Conservation (phyloP, 768 basidiomycete genomes). For the Amanita rimosa region DNA sequence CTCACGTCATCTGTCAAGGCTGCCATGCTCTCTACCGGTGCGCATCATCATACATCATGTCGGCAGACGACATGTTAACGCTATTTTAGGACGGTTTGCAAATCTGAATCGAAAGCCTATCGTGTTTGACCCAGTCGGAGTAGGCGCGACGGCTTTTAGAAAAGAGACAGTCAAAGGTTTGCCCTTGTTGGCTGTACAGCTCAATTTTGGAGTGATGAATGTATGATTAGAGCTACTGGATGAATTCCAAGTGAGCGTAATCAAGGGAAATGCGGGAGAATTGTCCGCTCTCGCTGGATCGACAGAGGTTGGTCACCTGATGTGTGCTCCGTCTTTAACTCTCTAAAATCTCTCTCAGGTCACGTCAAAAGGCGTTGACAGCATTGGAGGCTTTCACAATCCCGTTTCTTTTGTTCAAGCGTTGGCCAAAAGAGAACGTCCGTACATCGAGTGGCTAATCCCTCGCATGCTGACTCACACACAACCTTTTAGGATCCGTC, state of each 20-base stretch:
- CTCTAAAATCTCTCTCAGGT: conserved; percentile 31
- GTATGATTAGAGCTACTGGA: conserved; percentile 47
- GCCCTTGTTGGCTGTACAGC: conserved; percentile 7
- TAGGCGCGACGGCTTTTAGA: conserved; percentile 72
- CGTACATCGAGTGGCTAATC: conserved; percentile 16
- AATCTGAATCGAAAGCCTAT: conserved; percentile 65
- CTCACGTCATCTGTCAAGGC: conserved; percentile 43
- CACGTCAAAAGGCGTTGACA: conserved; percentile 76
- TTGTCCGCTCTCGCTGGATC: conserved; percentile 72
- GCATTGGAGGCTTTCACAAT: conserved; percentile 72
- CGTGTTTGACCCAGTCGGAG: conserved; percentile 87
- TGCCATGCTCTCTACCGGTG: conserved; percentile 70
- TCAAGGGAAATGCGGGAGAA: conserved; percentile 92
- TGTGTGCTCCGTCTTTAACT: background rate
- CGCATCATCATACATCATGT: background rate
- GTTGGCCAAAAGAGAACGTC: conserved; percentile 68
- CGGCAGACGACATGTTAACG: background rate
- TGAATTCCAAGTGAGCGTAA: conserved; percentile 77
- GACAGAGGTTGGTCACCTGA: conserved; percentile 39
- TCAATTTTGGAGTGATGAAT: background rate
- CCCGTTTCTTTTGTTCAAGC: conserved; percentile 57
- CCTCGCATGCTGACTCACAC: background rate
- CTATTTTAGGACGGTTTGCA: conserved; percentile 33
- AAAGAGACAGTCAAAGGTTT: conserved; percentile 48
- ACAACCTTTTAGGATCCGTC: conserved; percentile 47